Conservation (phyloP, 2,329 filamentous ascomycete species). For the Mycosphaerella sp. region DNA sequence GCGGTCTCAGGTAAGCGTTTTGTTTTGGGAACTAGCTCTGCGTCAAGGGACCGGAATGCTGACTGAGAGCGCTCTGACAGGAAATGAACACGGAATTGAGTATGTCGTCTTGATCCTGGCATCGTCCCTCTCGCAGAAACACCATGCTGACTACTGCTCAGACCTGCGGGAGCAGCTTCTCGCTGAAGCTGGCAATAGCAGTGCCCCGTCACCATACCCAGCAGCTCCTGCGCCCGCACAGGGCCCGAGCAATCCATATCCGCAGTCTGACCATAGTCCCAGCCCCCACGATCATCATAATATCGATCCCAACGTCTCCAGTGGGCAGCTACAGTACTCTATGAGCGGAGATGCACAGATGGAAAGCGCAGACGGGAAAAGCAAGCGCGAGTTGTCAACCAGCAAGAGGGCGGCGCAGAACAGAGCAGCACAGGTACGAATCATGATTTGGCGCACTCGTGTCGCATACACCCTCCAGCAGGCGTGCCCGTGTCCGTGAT, state of each 20-base stretch:
- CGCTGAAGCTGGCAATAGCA: conserved; percentile 41
- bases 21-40: neutral
- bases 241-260: conserved; percentile 35
- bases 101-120: conserved; percentile 28
- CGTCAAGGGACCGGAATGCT: conserved; percentile 7
- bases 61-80: conserved; percentile 14
- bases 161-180: conserved; percentile 60
- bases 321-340: conserved; percentile 40
- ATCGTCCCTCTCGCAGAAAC: conserved; percentile 2
- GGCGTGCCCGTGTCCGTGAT: too few relatives aligned
- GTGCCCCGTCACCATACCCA: conserved; percentile 38
- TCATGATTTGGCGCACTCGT: too few relatives aligned
- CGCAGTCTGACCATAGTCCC: conserved; percentile 35
- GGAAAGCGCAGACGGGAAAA: conserved; percentile 54
- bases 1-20: conserved; percentile 49
- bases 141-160: conserved; percentile 28
- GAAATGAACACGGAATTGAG: conserved; percentile 39
- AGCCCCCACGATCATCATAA: conserved; percentile 45
- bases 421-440: conserved; percentile 82
- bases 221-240: conserved; percentile 28
- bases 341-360: conserved; percentile 47
- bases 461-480: too few relatives aligned
- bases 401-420: conserved; percentile 97
- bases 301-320: conserved; percentile 55
- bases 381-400: conserved; percentile 85